A percentile compares a stretch with the other conserved stretches of the same genome.
Evolutionary conservation across 352 stramenopile genomes (phyloP).

Genomic region (Pythium aquatile): DNA sequence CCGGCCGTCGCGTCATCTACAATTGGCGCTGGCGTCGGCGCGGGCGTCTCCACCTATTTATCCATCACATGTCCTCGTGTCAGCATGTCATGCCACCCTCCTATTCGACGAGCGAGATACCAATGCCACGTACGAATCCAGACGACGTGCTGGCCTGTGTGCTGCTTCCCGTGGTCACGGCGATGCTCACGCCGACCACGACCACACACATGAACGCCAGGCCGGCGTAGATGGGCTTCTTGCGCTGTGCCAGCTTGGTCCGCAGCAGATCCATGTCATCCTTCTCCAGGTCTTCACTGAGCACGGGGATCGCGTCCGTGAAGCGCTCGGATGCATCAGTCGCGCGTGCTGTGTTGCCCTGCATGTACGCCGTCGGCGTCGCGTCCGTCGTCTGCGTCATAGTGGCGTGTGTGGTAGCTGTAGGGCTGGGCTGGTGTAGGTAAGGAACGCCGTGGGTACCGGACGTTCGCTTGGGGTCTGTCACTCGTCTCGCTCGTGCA

Average conservation of each 20-base stretch:
- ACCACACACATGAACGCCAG: constrained; percentile 55
- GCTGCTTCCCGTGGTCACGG: constrained; percentile 17
- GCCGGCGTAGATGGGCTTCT: constrained; percentile 68
- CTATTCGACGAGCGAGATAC: background rate
- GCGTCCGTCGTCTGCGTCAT: constrained; percentile 10
- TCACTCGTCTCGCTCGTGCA: constrained; percentile 3
- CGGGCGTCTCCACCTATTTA: constrained; percentile 12
- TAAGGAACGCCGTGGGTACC: constrained; percentile 1
- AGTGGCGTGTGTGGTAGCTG: background rate
- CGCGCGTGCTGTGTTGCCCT: constrained; percentile 38
- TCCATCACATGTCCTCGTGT: constrained; percentile 1
- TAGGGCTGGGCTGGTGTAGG: background rate
- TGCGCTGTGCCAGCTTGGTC: constrained; percentile 38
- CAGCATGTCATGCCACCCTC: constrained; percentile 8
- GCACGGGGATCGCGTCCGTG: constrained; percentile 21
- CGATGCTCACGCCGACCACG: constrained; percentile 45
- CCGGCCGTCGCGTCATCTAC: constrained; percentile 19
- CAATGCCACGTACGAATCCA: constrained; percentile 28
- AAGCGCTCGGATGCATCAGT: constrained; percentile 26
- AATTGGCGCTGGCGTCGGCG: constrained; percentile 8
- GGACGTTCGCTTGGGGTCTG: constrained; percentile 12
- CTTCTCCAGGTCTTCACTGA: constrained; percentile 50
- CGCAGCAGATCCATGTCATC: constrained; percentile 48
- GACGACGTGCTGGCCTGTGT: constrained; percentile 37
- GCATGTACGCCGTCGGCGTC: constrained; percentile 35